phyloP scores from a whole-genome alignment of 768 basidiomycete genomes.

The Lactarius trivialis region DNA sequence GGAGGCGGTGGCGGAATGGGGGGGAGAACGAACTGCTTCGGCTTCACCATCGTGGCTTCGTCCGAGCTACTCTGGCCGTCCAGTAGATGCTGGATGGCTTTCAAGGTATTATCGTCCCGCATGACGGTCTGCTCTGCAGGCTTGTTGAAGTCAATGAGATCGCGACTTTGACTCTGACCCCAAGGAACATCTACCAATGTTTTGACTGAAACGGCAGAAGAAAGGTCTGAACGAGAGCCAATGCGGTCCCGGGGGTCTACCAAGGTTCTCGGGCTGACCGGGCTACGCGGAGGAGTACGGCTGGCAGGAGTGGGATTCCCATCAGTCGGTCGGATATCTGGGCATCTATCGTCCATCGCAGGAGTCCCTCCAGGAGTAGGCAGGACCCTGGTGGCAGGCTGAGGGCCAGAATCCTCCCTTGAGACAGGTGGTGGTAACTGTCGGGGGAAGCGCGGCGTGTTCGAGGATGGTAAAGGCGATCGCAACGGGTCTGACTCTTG shows the following conservation, averaged over 20 bases:
- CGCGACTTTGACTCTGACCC: constrained; percentile 6
- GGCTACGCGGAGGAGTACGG: constrained; percentile 52
- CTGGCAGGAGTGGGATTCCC: neutral
- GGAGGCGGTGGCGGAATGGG: constrained; percentile 20
- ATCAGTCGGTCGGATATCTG: constrained; percentile 7
- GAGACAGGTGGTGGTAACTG: constrained; percentile 19
- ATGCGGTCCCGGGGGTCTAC: constrained; percentile 32
- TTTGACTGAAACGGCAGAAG: constrained; percentile 7
- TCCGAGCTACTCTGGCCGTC: constrained; percentile 18
- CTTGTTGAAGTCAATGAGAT: constrained; percentile 20
- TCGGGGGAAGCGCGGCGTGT: constrained; percentile 22
- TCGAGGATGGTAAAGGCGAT: constrained; percentile 37
- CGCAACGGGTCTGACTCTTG: constrained; percentile 35
- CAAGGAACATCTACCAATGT: constrained; percentile 8
- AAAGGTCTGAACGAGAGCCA: constrained; percentile 16
- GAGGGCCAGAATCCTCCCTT: constrained; percentile 13
- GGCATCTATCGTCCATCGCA: constrained; percentile 18
- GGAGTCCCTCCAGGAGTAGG: constrained; percentile 19
- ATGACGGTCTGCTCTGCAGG: constrained; percentile 19
- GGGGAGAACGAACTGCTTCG: constrained; percentile 18
- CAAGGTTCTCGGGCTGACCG: constrained; percentile 45
- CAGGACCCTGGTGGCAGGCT: constrained; percentile 10
- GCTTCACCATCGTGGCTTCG: constrained; percentile 18
- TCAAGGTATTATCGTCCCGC: constrained; percentile 19
- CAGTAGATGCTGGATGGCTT: constrained; percentile 15